phyloP scores from a whole-genome alignment of 2,329 filamentous ascomycete species.

The Clonostachys byssicola region DNA sequence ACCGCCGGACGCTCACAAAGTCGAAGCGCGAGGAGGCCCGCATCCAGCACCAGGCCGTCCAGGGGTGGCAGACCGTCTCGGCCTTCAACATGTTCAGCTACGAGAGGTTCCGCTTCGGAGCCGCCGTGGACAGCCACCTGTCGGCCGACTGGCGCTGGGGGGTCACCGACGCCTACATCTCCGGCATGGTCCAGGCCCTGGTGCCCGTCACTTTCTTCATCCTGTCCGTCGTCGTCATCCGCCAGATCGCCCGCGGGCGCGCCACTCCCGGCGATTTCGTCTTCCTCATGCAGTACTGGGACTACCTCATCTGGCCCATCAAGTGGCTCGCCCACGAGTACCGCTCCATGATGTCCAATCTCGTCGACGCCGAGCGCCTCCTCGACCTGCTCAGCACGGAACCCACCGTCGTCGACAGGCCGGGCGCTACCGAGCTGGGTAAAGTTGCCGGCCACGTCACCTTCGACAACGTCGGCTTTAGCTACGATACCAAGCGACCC shows the following conservation, averaged over 20 bases:
- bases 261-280: conserved; percentile 65
- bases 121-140: conserved; percentile 37
- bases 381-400: conserved; percentile 55
- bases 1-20: conserved; percentile 28
- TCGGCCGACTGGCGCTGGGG: conserved; percentile 15
- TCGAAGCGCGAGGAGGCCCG: conserved; percentile 42
- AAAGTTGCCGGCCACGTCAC: conserved; percentile 48
- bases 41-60: conserved; percentile 49
- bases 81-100: conserved; percentile 56
- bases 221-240: conserved; percentile 62
- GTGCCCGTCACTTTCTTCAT: conserved; percentile 51
- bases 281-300: conserved; percentile 72
- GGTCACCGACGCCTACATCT: conserved; percentile 53
- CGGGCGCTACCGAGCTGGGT: conserved; percentile 41
- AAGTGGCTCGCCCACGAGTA: conserved; percentile 12
- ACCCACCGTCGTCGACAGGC: conserved; percentile 48
- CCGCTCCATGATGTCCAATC: conserved; percentile 34
- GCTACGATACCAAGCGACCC: conserved; percentile 10
- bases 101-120: conserved; percentile 48
- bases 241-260: conserved; percentile 42
- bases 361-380: conserved; percentile 54
- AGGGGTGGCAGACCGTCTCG: conserved; percentile 55
- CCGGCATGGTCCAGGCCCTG: conserved; percentile 44
- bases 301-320: conserved; percentile 46
- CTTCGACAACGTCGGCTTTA: conserved; percentile 50